Evolutionary conservation across 768 basidiomycete genomes (phyloP), one percentile per base, ranked within the genome.

Genomic region (Piloderma croceum): DNA sequence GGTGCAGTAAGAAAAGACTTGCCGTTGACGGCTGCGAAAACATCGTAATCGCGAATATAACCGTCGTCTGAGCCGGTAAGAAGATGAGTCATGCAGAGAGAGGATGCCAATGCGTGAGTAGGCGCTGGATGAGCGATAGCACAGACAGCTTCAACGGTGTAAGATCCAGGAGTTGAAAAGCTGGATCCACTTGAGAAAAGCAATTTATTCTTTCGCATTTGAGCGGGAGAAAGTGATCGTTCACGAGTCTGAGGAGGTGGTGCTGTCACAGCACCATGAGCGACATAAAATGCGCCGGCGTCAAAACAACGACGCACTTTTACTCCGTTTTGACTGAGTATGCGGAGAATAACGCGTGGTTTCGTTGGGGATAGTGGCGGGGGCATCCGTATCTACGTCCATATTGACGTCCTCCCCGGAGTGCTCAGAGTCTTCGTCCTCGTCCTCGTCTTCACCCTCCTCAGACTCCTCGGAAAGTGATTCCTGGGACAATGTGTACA

Each of bases 21-120:
- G 41, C 91, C 81, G 58, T 97, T 97, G 29, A 90, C 83, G 27
- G 87, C 80, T 29, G 83, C 59, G 62, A 90, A 96, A 35, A 94
- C 77, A 59, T 97, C 90, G 63, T 93, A 97, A 65, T 89, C 77
- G 25, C 92, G 79, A 32, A 97, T 84, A 50, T 90, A 92, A 7
- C 92, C 93, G 57, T 97, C 92, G 49, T 94, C 86, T 10, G 87
- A 89, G 24, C 92, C 92, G 11, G 93, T 93, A 23, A 94, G 61
- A 17, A 96, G 68, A 57, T 92, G 89, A 15, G 86, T 79, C 76
- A 93, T 79, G 62, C 92, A 94, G 20, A 76, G 62, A 1, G 90
- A 91, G 3, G 85, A 71, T 7, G 91, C 86, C 10, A 97, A 76
- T n/a, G 86, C 74, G 61, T 96, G 88, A 1, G 88, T 90, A 4